Conservation (phyloP, 1,284 basidiomycete species). For the Pisolithus thermaeus region DNA sequence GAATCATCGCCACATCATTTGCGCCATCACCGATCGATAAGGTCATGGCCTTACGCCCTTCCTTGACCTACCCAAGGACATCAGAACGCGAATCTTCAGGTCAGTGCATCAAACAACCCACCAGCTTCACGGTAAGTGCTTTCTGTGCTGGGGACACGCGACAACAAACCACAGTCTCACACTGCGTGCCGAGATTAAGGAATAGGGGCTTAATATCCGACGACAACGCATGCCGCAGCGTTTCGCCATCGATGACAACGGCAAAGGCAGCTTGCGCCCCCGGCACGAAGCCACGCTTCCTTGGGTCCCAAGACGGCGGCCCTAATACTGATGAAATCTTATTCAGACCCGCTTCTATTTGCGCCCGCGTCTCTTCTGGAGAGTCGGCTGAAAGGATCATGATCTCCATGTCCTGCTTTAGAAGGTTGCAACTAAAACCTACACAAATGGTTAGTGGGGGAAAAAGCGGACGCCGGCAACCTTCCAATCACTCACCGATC, state of each 20-base stretch:
- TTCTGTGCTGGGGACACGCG: conserved; percentile 96
- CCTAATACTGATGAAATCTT: conserved; percentile 84
- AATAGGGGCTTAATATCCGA: conserved; percentile 81
- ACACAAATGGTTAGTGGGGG: background rate
- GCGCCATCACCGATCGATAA: conserved; percentile 96
- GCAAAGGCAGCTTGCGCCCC: conserved; percentile 76
- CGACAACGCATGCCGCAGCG: conserved; percentile 76
- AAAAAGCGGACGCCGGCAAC: conserved; percentile 8
- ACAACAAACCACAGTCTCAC: conserved; percentile 96
- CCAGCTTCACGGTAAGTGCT: conserved; percentile 90
- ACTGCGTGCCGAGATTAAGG: conserved; percentile 90
- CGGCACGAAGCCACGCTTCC: conserved; percentile 62
- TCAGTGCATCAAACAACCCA: conserved; percentile 31
- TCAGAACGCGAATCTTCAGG: conserved; percentile 6
- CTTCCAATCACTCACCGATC: conserved; percentile 48
- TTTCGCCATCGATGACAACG: conserved; percentile 96
- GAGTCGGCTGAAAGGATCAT: conserved; percentile 94
- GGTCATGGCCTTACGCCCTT: conserved; percentile 94
- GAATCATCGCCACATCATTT: conserved; percentile 97
- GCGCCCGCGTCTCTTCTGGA: conserved; percentile 67
- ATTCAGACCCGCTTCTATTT: conserved; percentile 91
- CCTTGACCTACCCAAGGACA: conserved; percentile 65
- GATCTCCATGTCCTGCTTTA: conserved; percentile 89
- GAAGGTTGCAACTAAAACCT: conserved; percentile 85
- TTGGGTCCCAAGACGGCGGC: conserved; percentile 51